A percentile compares a stretch with the other conserved stretches of the same genome.
These are phyloP conservation scores for Quercus lobata DNA, from an alignment of 331 rosid species.

Conservation along the genomic window DNA sequence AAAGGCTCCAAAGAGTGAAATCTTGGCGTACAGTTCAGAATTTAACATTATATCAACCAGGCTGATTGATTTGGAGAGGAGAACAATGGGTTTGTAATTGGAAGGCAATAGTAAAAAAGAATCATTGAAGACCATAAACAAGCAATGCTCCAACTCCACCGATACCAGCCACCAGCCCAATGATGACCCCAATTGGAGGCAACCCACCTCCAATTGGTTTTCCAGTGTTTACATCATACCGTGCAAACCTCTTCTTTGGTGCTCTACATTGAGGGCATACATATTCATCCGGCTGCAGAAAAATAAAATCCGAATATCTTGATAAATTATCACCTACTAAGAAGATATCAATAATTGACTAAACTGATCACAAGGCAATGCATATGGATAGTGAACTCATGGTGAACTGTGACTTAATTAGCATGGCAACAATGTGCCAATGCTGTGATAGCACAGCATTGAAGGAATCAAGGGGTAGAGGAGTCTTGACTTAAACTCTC, in stretches of 20 bases:
- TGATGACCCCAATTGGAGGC: constrained; percentile 91
- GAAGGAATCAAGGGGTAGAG: not conserved
- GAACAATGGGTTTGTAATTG: not conserved
- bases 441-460: no score
- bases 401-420: not conserved
- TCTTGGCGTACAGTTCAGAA: not conserved
- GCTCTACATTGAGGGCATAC: constrained; percentile 88
- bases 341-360: not conserved
- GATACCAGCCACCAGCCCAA: constrained; percentile 76
- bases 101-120: not conserved
- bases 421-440: not conserved
- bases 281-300: constrained; percentile 66
- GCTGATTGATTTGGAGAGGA: not conserved
- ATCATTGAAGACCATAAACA: constrained; percentile 92
- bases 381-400: constrained; percentile 3
- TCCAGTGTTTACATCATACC: constrained; percentile 81
- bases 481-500: not conserved
- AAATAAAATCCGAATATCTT: not conserved
- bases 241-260: constrained; percentile 88
- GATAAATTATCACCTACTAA: not conserved
- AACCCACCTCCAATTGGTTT: constrained; percentile 77
- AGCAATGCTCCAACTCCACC: constrained; percentile 93
- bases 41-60: not conserved
- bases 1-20: not conserved
- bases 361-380: not conserved